Conservation (phyloP, 2,329 filamentous ascomycete species). For the Raffaelea albimanens region DNA sequence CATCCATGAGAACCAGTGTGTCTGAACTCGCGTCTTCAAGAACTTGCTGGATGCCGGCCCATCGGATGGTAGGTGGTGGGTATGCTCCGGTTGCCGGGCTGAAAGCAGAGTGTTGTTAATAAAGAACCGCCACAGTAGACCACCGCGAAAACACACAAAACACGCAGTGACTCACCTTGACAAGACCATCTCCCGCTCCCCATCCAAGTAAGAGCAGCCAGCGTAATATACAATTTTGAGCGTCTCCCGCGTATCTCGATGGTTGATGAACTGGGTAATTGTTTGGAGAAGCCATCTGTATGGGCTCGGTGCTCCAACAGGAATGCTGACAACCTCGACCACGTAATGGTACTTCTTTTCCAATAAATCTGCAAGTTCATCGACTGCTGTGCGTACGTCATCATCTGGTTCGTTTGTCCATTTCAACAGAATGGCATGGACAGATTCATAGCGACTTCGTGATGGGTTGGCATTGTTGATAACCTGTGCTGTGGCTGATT, state of each 20-base stretch:
- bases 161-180: slow-evolving; percentile 32
- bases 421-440: slow-evolving; percentile 41
- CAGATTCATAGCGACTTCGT: slow-evolving; percentile 44
- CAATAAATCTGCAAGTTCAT: slow-evolving; percentile 41
- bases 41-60: slow-evolving; percentile 46
- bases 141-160: background rate
- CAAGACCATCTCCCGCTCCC: slow-evolving; percentile 47
- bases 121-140: too few species aligned
- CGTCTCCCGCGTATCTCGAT: slow-evolving; percentile 43
- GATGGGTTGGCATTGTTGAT: slow-evolving; percentile 32
- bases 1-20: slow-evolving; percentile 49
- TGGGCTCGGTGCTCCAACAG: slow-evolving; percentile 33
- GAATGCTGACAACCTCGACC: slow-evolving; percentile 39
- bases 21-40: slow-evolving; percentile 47
- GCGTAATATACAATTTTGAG: slow-evolving; percentile 51
- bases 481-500: slow-evolving; percentile 38
- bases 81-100: too few species aligned
- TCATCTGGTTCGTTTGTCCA: slow-evolving; percentile 46
- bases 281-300: slow-evolving; percentile 44
- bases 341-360: slow-evolving; percentile 43
- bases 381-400: slow-evolving; percentile 29
- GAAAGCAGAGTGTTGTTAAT: too few species aligned
- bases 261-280: slow-evolving; percentile 43
- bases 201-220: slow-evolving; percentile 44
- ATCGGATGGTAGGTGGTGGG: slow-evolving; percentile 34